A percentile compares a stretch with the other conserved stretches of the same genome.
These are phyloP conservation scores for Citropsis articulata DNA, from an alignment of 345 rosid species.

Conservation along the genomic window DNA sequence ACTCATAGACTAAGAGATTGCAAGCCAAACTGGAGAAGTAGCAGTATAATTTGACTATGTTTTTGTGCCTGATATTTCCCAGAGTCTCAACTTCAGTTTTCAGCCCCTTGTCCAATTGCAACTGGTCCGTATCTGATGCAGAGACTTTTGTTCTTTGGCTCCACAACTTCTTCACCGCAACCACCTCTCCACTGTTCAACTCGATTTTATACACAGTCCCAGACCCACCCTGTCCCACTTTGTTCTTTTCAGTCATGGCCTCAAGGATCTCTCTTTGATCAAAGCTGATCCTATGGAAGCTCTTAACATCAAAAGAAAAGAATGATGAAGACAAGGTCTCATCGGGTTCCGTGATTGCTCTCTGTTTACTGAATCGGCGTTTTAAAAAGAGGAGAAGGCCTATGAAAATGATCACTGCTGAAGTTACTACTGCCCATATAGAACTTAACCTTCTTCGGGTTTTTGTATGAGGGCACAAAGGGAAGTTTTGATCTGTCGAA, in stretches of 20 bases:
- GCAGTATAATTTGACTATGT: conserved; percentile 82
- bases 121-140: conserved; percentile 41
- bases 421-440: conserved; percentile 57
- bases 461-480: conserved; percentile 45
- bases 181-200: conserved; percentile 58
- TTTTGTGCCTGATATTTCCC: conserved; percentile 81
- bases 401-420: conserved; percentile 45
- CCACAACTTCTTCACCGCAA: conserved; percentile 87
- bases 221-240: conserved; percentile 85
- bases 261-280: conserved; percentile 70
- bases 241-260: conserved; percentile 74
- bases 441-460: conserved; percentile 51
- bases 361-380: conserved; percentile 45
- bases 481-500: conserved; percentile 49
- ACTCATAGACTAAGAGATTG: conserved; percentile 80
- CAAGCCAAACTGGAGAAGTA: conserved; percentile 67
- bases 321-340: conserved; percentile 56
- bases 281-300: conserved; percentile 77
- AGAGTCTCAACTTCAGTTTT: conserved; percentile 90
- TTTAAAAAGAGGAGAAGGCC: conserved; percentile 60
- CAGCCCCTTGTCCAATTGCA: conserved; percentile 51
- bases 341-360: conserved; percentile 51
- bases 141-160: conserved; percentile 52
- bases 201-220: conserved; percentile 76
- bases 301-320: conserved; percentile 72